Evolutionary conservation across 1,139 yeast genomes (phyloP), one percentile per base, ranked within the genome.

Genomic region (Zygoascus hellenicus): DNA sequence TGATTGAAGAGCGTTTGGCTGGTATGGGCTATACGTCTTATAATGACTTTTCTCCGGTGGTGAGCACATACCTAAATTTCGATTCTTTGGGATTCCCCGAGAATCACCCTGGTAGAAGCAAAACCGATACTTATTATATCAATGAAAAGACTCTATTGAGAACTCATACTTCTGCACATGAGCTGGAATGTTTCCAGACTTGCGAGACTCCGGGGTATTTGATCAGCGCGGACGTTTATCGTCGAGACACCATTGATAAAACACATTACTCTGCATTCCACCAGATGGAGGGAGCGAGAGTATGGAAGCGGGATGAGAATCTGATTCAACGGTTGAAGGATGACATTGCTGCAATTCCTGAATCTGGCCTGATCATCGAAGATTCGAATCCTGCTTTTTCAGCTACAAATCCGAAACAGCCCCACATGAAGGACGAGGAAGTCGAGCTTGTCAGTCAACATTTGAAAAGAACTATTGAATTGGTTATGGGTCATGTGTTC

Each of bases 141-240:
- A 90, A 92, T 66, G 73, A 80, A 50, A 75, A 75, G 13, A 71
- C 83, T 38, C 70, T 94, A 35, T 70, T 92, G 52, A 72, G 97
- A 58, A 92, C 99, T 0, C 99, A 92, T 62, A 92, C 99, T 0
- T 89, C 97, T 1, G 98, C 98, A 0, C 99, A 92, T 64, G 98
- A 92, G 66, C 77, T 78, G 54, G 89, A 85, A 60, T 87, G 96
- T 62, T 92, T 89, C 67, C 72, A 72, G 44, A 61, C 66, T 2
- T 75, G 82, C 47, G 62, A 74, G 32, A 86, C 95, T 0, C 90
- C 95, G 0, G 98, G 97, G 0, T 92, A 87, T 64, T 75, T 92
- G 56, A 89, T 94, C 49, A 78, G 95, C 11, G 98, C 98, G 0
- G 98, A 94, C 65, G 98, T 92, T 6, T 92, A 90, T 63, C 77